Conservation (phyloP, 345 rosid genomes). For the Euphorbia tirucalli region DNA sequence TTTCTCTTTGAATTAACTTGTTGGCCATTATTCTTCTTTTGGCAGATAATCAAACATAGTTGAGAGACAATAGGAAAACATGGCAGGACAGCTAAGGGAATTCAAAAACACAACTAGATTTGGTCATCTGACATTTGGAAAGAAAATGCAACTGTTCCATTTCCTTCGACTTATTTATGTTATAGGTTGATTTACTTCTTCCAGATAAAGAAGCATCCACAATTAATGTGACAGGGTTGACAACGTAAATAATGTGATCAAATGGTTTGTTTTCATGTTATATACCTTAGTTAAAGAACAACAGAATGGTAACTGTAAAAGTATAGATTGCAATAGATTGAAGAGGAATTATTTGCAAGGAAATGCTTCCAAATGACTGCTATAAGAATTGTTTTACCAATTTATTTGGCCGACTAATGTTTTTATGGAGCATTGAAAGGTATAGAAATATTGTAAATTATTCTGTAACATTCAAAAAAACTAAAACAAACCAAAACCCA, state of each 20-base stretch:
- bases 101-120: background rate
- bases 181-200: background rate
- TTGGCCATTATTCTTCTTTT: background rate
- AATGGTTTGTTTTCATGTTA: conserved; percentile 9
- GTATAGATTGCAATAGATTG: conserved; percentile 14
- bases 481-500: too few species aligned
- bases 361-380: background rate
- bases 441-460: background rate
- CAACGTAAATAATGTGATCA: conserved; percentile 12
- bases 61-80: background rate
- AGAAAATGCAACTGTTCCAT: background rate
- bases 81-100: background rate
- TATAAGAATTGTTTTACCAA: conserved; percentile 1
- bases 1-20: background rate
- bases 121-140: background rate
- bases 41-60: conserved; percentile 17
- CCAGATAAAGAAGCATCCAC: background rate
- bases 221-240: background rate
- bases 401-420: conserved; percentile 6
- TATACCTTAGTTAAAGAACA: background rate
- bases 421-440: background rate
- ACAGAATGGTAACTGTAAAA: background rate
- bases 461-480: too few species aligned
- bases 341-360: conserved; percentile 14
- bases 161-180: background rate